Base-by-base conservation (phyloP, 2,329 filamentous ascomycete genomes). In the Aspergillus sp. region DNA sequence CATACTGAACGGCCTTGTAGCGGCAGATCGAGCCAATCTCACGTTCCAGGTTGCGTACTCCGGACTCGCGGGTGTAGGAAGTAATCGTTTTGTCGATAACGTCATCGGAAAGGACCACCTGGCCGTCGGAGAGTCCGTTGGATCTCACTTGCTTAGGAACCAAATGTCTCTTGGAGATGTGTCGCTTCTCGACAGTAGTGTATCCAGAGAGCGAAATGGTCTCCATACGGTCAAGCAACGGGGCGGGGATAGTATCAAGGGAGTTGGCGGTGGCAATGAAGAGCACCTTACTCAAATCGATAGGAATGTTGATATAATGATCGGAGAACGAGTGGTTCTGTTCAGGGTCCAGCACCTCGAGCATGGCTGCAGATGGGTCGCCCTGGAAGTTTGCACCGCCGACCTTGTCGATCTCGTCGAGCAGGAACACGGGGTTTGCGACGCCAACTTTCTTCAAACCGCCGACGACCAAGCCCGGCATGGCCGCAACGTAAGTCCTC, bases 351-450 rank as follows among this genome's bases (percentile, higher is more conserved):
- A 99, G 83, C 11, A 99, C 95, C 76, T 99, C 95, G 14, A 99
- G 87, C 94, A 99, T 97, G 9, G 95, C 95, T 22, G 95, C 95
- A 20, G 92, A 96, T 3, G 95, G 95, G 71, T 99, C 95, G 46
- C 95, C 95, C 67, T 99, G 93, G 75, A 95, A 90, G 74, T 94
- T 98, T 39, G 91, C 88, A 60, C 88, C 87, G 63, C 93, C 92
- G 62, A 99, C 85, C 82, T 99, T 99, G 82, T 99, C 95, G 67
- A 99, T 97, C 79, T 99, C 95, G 71, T 99, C 95, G 12, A 99
- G 87, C 50, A 99, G 80, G 78, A 99, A 91, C 58, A 99, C 94
- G 0, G 95, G 95, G 72, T 99, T 99, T 2, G 92, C 87, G 20
- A 98, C 94, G 51, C 93, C 94, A 32, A 96, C 94, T 79, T 98